Conservation (phyloP, 805 yeast species). For the Ogataea pilisensis region DNA sequence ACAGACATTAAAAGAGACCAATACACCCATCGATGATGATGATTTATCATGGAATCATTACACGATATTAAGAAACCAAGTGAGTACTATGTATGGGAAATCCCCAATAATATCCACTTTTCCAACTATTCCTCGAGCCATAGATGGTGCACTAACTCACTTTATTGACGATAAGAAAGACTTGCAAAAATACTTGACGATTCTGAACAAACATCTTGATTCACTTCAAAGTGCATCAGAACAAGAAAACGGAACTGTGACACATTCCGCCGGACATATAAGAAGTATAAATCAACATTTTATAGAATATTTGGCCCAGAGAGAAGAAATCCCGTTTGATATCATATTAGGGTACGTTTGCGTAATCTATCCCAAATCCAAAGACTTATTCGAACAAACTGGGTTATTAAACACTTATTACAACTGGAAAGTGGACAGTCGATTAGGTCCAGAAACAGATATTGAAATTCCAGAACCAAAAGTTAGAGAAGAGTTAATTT, state of each 20-base stretch:
- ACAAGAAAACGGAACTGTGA: too few species aligned
- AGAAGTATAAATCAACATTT: neutral
- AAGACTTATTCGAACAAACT: neutral
- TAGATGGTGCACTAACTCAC: neutral
- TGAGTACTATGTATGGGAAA: neutral
- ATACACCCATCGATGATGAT: neutral
- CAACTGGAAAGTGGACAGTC: conserved; percentile 3
- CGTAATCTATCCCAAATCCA: neutral
- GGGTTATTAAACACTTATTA: conserved; percentile 9
- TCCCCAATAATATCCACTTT: neutral
- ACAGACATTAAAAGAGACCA: conserved; percentile 1
- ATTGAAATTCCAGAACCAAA: conserved; percentile 9
- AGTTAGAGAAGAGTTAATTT: conserved; percentile 13
- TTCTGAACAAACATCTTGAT: conserved; percentile 9
- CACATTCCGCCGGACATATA: too few species aligned
- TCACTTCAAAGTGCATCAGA: neutral
- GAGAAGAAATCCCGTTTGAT: neutral
- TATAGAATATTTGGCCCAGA: neutral
- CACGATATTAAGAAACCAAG: neutral
- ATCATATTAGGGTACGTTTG: conserved; percentile 1
- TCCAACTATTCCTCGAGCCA: too few species aligned
- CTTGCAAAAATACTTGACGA: conserved; percentile 7
- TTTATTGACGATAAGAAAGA: neutral
- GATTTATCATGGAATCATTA: neutral
- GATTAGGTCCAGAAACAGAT: conserved; percentile 5